Evolutionary conservation across 2,329 filamentous ascomycete genomes (phyloP), one percentile per base, ranked within the genome.

Genomic region (Aspergillus novofumigatus): DNA sequence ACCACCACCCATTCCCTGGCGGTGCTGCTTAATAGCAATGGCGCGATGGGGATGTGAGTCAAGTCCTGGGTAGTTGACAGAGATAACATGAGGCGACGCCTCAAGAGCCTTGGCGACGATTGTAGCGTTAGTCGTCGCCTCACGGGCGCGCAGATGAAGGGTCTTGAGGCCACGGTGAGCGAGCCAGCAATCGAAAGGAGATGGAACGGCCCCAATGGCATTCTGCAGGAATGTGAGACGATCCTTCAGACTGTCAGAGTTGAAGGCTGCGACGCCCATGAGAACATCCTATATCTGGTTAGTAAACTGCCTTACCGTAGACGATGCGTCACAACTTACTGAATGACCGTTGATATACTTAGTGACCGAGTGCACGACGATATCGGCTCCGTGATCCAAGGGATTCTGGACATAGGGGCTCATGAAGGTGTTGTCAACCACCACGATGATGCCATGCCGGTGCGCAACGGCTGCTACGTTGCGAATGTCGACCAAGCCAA

Each of bases 361-460:
- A 48, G 94, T 99, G 55, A 99, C 94, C 55, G 88, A 92, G 82
- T 97, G 93, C 47, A 97, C 89, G 65, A 97, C 93, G 63, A 97
- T 92, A 75, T 99, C 94, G 65, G 94, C 94, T 66, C 94, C 94
- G 72, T 93, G 91, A 71, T 95, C 88, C 55, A 99, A 86, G 3
- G 94, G 94, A 77, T 96, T 97, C 79, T 99, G 94, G 50, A 99
- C 84, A 74, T 97, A 99, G 32, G 94, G 94, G 60, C 89, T 93
- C 71, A 97, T 82, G 81, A 99, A 99, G 21, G 94, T 99, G 81
- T 99, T 99, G 81, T 99, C 94, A 45, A 99, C 94, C n/a, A 99
- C 94, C 47, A 99, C 94, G 72, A 91, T 82, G 69, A 97, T 91
- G 60, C 92, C 93, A 70, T 91, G 90, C 67, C 88, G 81, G 75